These are phyloP conservation scores for Steccherinum ochraceum DNA, from an alignment of 768 basidiomycete genomes.

Conservation along the genomic window DNA sequence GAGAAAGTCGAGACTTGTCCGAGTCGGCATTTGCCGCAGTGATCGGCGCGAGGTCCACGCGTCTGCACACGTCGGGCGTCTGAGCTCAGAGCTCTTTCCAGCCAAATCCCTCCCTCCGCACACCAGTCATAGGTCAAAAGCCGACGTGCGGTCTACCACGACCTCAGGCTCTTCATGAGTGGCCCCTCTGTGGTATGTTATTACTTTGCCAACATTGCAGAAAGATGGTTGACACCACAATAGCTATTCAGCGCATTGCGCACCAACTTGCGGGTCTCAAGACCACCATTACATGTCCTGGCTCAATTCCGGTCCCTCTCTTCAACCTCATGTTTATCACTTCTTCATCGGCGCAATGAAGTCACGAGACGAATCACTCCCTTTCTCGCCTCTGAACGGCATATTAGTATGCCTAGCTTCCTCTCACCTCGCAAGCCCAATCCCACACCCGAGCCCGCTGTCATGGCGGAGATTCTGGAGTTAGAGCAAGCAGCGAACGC, in stretches of 20 bases:
- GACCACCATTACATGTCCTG: conserved; percentile 21
- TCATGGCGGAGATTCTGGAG: conserved; percentile 64
- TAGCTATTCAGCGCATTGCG: conserved; percentile 34
- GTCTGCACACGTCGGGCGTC: background rate
- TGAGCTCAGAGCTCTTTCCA: background rate
- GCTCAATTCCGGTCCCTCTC: conserved; percentile 17
- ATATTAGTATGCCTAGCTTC: conserved; percentile 24
- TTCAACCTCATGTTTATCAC: background rate
- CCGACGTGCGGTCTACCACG: background rate
- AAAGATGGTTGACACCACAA: conserved; percentile 9
- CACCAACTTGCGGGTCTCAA: conserved; percentile 25
- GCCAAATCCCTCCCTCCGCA: background rate
- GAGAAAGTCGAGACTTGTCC: no score
- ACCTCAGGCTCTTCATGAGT: background rate
- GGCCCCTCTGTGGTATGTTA: background rate
- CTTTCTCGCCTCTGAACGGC: conserved; percentile 5
- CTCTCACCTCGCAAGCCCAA: conserved; percentile 32
- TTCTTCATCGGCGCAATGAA: conserved; percentile 1
- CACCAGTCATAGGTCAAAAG: background rate
- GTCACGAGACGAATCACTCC: background rate
- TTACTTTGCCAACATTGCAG: background rate
- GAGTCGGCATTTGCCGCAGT: no score
- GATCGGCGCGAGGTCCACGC: background rate
- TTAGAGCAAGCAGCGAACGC: conserved; percentile 77
- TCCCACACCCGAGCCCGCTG: conserved; percentile 50